phyloP scores from a whole-genome alignment of 805 yeast species.

The Metschnikowia dekortorum region DNA sequence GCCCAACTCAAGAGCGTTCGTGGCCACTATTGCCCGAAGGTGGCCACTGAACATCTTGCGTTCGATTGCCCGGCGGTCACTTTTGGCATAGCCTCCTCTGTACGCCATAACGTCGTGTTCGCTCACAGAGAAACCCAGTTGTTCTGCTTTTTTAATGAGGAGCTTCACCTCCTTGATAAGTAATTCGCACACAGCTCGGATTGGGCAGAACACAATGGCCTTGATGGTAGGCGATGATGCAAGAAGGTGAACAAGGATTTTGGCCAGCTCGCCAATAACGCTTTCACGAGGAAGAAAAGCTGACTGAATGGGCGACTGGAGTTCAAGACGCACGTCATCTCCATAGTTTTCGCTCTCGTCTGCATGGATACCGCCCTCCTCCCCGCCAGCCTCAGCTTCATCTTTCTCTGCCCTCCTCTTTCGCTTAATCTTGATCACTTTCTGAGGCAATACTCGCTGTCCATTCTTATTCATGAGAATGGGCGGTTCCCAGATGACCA shows the following conservation, averaged over 20 bases:
- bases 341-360: background rate
- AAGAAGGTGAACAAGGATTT: slow-evolving; percentile 62
- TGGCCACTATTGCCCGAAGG: slow-evolving; percentile 82
- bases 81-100: slow-evolving; percentile 89
- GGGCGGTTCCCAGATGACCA: slow-evolving; percentile 86
- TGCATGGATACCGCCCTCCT: background rate
- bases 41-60: slow-evolving; percentile 85
- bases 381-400: background rate
- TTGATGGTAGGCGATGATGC: slow-evolving; percentile 52
- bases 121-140: slow-evolving; percentile 22
- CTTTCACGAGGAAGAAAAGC: slow-evolving; percentile 48
- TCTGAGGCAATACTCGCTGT: slow-evolving; percentile 21
- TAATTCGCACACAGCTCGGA: slow-evolving; percentile 80
- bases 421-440: background rate
- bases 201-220: slow-evolving; percentile 87
- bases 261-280: slow-evolving; percentile 73
- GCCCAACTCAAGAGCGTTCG: slow-evolving; percentile 94
- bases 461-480: slow-evolving; percentile 53
- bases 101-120: slow-evolving; percentile 78
- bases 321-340: background rate
- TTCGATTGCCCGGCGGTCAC: slow-evolving; percentile 85
- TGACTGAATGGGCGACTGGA: slow-evolving; percentile 11
- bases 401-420: background rate
- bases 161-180: slow-evolving; percentile 77
- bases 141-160: slow-evolving; percentile 23